Conservation (phyloP, 345 rosid species). For the Viola odorata region DNA sequence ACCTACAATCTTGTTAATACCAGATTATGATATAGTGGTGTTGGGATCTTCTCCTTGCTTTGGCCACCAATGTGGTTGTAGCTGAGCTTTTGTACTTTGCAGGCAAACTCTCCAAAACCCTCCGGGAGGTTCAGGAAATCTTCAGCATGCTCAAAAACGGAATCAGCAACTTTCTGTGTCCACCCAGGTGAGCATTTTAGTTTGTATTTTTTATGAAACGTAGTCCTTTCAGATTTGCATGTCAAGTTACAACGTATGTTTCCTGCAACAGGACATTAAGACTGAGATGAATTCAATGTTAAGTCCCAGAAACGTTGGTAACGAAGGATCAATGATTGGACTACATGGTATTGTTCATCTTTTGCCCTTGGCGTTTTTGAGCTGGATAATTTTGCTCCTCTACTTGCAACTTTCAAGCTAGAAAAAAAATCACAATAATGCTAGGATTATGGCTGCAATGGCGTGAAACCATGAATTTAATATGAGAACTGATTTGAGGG, state of each 20-base stretch:
- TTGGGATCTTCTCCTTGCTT: constrained; percentile 6
- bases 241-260: background rate
- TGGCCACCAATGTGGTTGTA: background rate
- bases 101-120: constrained; percentile 41
- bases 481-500: too few relatives aligned
- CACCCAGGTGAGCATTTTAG: constrained; percentile 25
- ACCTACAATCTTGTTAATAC: background rate
- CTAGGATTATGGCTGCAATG: too few relatives aligned
- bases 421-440: too few relatives aligned
- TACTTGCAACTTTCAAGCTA: background rate
- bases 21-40: background rate
- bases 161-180: constrained; percentile 40
- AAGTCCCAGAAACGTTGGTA: constrained; percentile 28
- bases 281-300: constrained; percentile 43
- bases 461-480: too few relatives aligned
- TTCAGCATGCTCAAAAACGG: constrained; percentile 39
- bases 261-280: constrained; percentile 33
- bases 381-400: background rate
- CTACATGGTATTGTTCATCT: constrained; percentile 33
- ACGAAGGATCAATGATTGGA: constrained; percentile 40
- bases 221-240: background rate
- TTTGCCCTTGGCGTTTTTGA: background rate
- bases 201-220: background rate
- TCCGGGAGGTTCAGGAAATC: constrained; percentile 32
- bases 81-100: background rate